phyloP scores from a whole-genome alignment of 306 rosid genomes.

The Vigna radiata region DNA sequence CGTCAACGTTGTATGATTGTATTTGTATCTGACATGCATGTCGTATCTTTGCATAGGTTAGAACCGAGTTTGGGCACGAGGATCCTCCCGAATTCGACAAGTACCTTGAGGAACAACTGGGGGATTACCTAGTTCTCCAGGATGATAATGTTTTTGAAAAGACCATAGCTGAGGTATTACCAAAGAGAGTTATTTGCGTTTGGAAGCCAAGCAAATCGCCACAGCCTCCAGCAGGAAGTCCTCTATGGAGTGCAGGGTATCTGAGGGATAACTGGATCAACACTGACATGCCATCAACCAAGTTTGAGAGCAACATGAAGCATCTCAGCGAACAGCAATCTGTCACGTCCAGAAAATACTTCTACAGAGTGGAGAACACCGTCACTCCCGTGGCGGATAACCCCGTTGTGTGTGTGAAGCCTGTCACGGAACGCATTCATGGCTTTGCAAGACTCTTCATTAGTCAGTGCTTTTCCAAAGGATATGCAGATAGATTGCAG shows the following conservation, averaged over 20 bases:
- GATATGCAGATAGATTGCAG: constrained; percentile 67
- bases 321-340: constrained; percentile 70
- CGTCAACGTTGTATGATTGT: no score
- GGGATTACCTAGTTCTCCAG: constrained; percentile 71
- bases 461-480: constrained; percentile 62
- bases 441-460: constrained; percentile 75
- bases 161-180: constrained; percentile 68
- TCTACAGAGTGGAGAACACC: constrained; percentile 94
- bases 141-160: constrained; percentile 70
- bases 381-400: constrained; percentile 85
- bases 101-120: constrained; percentile 68
- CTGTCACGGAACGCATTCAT: constrained; percentile 83
- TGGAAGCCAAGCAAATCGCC: constrained; percentile 88
- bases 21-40: not conserved
- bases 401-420: constrained; percentile 78
- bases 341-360: constrained; percentile 67
- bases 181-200: constrained; percentile 76
- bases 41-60: constrained; percentile 44
- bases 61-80: constrained; percentile 84
- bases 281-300: constrained; percentile 90
- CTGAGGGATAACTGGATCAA: constrained; percentile 86
- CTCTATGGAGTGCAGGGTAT: constrained; percentile 71
- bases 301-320: constrained; percentile 84
- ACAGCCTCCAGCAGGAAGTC: constrained; percentile 57
- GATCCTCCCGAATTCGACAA: constrained; percentile 85